These are phyloP conservation scores for Xylaria grammica DNA, from an alignment of 495 filamentous ascomycete species.

Conservation along the genomic window DNA sequence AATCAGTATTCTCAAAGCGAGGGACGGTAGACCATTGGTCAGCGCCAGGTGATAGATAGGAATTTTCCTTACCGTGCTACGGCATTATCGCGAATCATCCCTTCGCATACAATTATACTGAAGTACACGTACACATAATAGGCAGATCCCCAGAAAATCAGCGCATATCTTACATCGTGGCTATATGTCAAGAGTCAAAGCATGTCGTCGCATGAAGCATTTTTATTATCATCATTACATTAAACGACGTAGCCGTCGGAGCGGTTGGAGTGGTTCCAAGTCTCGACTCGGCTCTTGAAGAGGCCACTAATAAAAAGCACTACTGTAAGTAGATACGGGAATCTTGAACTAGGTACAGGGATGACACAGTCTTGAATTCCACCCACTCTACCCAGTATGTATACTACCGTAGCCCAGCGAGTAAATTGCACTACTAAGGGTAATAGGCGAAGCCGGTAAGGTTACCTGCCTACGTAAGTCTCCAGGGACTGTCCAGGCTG, in stretches of 20 bases:
- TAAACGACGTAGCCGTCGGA: conserved; percentile 4
- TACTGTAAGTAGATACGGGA: conserved; percentile 11
- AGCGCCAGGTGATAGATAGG: too few relatives aligned
- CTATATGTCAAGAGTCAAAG: not conserved
- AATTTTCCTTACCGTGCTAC: too few relatives aligned
- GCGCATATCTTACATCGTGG: not conserved
- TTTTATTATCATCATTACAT: not conserved
- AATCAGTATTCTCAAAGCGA: too few relatives aligned
- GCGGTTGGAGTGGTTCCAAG: not conserved
- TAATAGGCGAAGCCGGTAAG: too few relatives aligned
- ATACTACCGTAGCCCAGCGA: too few relatives aligned
- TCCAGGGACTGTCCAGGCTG: not conserved
- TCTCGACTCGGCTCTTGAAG: not conserved
- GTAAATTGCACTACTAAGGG: too few relatives aligned
- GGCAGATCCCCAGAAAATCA: not conserved
- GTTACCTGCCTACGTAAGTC: too few relatives aligned
- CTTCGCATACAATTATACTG: too few relatives aligned
- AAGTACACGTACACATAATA: too few relatives aligned
- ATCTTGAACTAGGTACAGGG: conserved; percentile 14
- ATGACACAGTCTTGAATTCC: not conserved
- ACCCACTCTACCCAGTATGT: not conserved
- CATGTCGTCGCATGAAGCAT: conserved; percentile 8
- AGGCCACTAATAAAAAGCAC: conserved; percentile 8
- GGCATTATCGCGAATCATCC: too few relatives aligned
- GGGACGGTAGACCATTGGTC: too few relatives aligned